Percentiles rank a stretch among this genome's conserved stretches.
phyloP scores from a whole-genome alignment of 352 stramenopile species.

The Pythium sukuiense region DNA sequence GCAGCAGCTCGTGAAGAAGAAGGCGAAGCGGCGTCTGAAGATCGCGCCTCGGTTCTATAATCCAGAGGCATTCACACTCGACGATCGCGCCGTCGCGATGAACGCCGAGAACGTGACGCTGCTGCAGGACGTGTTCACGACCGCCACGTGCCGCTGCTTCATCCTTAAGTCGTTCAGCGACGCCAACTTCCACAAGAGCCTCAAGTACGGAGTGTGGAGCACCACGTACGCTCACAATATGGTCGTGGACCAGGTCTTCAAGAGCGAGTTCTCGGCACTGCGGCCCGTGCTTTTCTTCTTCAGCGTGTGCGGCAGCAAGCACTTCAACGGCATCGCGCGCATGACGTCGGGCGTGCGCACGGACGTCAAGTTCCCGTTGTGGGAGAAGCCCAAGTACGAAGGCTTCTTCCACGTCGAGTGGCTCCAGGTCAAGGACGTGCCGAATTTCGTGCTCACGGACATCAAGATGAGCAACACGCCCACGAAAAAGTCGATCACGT shows the following conservation, averaged over 20 bases:
- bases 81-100: conserved; percentile 1
- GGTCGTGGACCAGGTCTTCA: conserved; percentile 67
- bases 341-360: conserved; percentile 68
- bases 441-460: conserved; percentile 70
- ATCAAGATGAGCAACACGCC: conserved; percentile 83
- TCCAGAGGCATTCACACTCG: background rate
- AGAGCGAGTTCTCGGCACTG: conserved; percentile 64
- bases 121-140: conserved; percentile 57
- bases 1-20: conserved; percentile 13
- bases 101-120: conserved; percentile 36
- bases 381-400: conserved; percentile 86
- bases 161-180: conserved; percentile 87
- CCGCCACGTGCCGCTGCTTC: conserved; percentile 72
- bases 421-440: conserved; percentile 83
- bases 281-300: conserved; percentile 78
- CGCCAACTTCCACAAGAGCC: conserved; percentile 83
- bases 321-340: conserved; percentile 76
- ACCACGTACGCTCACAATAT: conserved; percentile 72
- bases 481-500: conserved; percentile 79
- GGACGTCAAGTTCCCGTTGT: conserved; percentile 61
- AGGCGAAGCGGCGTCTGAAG: conserved; percentile 35
- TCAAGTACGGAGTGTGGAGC: conserved; percentile 84
- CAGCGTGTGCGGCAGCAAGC: conserved; percentile 73
- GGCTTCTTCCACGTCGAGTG: conserved; percentile 80
- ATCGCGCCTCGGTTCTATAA: conserved; percentile 49